A percentile compares a stretch with the other conserved stretches of the same genome.
These are phyloP conservation scores for Botrytis medusae DNA, from an alignment of 2,329 filamentous ascomycete genomes.

Conservation along the genomic window DNA sequence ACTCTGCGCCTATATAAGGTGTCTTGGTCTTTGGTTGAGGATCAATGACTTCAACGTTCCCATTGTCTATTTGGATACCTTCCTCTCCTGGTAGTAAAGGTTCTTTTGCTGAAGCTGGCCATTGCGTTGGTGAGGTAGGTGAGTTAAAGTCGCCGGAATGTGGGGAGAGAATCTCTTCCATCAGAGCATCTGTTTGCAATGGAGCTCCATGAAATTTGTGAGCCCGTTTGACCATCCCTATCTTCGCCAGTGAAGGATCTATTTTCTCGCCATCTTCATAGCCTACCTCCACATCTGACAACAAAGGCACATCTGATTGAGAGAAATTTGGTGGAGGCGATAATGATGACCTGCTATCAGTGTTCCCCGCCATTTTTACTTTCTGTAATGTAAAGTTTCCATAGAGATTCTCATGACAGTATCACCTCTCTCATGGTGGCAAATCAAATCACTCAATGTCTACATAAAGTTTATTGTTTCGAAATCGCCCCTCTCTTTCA, in stretches of 20 bases:
- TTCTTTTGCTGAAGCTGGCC: slow-evolving; percentile 13
- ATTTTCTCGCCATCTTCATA: neutral
- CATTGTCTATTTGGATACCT: neutral
- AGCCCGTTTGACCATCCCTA: neutral
- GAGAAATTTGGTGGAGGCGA: neutral
- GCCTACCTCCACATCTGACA: neutral
- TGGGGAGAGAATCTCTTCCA: neutral
- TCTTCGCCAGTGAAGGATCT: neutral
- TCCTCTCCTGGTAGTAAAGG: slow-evolving; percentile 10
- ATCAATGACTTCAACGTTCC: neutral
- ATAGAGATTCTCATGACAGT: neutral
- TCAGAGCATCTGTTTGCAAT: slow-evolving; percentile 12
- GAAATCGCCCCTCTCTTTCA: neutral
- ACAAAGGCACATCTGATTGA: slow-evolving; percentile 2
- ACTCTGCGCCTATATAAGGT: slow-evolving; percentile 9
- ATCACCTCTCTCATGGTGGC: neutral
- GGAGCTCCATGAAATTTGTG: neutral
- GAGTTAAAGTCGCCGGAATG: neutral
- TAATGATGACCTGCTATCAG: neutral
- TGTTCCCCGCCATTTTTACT: slow-evolving; percentile 12
- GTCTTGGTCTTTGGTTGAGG: neutral
- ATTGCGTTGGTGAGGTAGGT: neutral
- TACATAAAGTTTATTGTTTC: neutral
- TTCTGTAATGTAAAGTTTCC: neutral
- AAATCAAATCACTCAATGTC: neutral